These are phyloP conservation scores for Boletales sp. DNA, from an alignment of 768 basidiomycete species.

Conservation along the genomic window DNA sequence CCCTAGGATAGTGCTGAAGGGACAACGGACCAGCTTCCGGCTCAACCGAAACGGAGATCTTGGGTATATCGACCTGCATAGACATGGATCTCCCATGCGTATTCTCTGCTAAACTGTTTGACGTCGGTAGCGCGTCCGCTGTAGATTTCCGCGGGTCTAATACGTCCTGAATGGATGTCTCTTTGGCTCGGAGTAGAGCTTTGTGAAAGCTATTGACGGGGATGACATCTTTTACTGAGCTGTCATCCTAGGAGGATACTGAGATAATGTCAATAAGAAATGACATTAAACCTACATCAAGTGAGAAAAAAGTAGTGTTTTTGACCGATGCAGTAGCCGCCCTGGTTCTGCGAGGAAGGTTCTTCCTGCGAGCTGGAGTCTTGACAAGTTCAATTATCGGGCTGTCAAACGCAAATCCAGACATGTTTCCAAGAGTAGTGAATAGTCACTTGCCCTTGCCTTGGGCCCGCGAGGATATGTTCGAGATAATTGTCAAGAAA, in stretches of 20 bases:
- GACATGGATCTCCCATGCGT: background rate
- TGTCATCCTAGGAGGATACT: slow-evolving; percentile 31
- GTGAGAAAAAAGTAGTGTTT: slow-evolving; percentile 35
- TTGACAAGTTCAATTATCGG: slow-evolving; percentile 78
- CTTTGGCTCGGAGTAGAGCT: slow-evolving; percentile 38
- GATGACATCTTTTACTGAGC: slow-evolving; percentile 36
- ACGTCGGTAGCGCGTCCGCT: background rate
- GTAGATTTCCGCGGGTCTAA: background rate
- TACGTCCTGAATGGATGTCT: slow-evolving; percentile 9
- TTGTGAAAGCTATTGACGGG: slow-evolving; percentile 47
- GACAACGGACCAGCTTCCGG: background rate
- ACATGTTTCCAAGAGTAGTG: background rate
- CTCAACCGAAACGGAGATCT: slow-evolving; percentile 5
- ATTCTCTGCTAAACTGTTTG: background rate
- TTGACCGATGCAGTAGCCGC: slow-evolving; percentile 45
- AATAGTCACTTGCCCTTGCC: slow-evolving; percentile 52
- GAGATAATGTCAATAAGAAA: slow-evolving; percentile 1
- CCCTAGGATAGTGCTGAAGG: slow-evolving; percentile 1
- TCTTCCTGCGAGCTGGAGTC: slow-evolving; percentile 75
- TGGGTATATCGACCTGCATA: slow-evolving; percentile 7
- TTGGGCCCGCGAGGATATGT: slow-evolving; percentile 60
- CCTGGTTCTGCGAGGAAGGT: slow-evolving; percentile 48
- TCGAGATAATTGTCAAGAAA: slow-evolving; percentile 80
- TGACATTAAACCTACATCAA: slow-evolving; percentile 40
- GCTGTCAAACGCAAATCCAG: slow-evolving; percentile 33